Base-by-base conservation (phyloP, 192 early-diverging fungal species). In the Podochytrium sp. region DNA sequence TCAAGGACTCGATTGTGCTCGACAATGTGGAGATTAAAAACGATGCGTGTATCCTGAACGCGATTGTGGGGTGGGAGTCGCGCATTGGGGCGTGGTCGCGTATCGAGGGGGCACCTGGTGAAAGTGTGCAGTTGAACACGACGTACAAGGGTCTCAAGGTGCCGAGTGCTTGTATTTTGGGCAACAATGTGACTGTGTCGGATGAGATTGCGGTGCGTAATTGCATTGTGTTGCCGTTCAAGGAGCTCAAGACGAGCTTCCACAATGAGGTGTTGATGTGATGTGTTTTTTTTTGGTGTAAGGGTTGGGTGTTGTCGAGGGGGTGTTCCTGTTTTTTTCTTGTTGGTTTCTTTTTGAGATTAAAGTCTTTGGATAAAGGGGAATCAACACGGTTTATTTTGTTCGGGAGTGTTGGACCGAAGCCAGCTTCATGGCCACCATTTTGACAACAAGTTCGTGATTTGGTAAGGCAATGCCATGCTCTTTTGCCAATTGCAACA, bases 181-280 rank as follows among this genome's bases (percentile, higher is more conserved):
- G 91, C 57, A 94, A 95, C 76, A 94, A 94, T 75, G 95, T 98
- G 27, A 86, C 88, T 7, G 92, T 99, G 56, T 92, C 90, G 74
- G 95, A 97, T 78, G 97, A 99, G 84, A 87, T 89, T 63, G 90
- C 95, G 37, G 93, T 99, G 72, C 88, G 97, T 75, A 97, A 98
- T 86, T 98, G 95, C 70, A 95, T 98, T 65, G 96, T 99, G 34
- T 77, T 99, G 73, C 97, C 97, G 30, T 92, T 98, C 85, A 99
- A 99, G 90, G 97, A 96, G 65, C 85, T 99, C 64, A 92, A 92
- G 79, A 67, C 80, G 43, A 91, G 87, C 80, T 94, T 91, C 85
- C 94, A 96, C 79, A 93, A 95, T 76, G 95, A 96, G 79, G 94
- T 98, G 75, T 85, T 98, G 40, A 96, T 98, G 96, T 98, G 88